phyloP scores from a whole-genome alignment of 495 filamentous ascomycete species.

The Penicillium fimorum region DNA sequence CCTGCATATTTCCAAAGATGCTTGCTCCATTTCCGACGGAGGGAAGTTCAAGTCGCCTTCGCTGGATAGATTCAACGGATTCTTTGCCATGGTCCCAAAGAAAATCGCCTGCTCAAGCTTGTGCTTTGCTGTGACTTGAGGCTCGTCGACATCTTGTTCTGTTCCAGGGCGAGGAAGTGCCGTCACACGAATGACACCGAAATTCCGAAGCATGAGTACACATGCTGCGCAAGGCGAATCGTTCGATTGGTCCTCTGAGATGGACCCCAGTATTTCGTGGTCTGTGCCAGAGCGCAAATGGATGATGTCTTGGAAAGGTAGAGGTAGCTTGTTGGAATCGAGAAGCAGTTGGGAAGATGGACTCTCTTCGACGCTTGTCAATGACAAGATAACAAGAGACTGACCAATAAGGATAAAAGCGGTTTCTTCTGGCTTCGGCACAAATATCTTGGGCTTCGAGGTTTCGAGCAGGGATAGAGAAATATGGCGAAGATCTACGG shows the following conservation, averaged over 20 bases:
- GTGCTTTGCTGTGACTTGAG: conserved; percentile 68
- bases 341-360: conserved; percentile 68
- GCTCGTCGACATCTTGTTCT: conserved; percentile 31
- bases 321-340: conserved; percentile 54
- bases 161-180: conserved; percentile 32
- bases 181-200: conserved; percentile 73
- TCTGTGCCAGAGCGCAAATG: conserved; percentile 67
- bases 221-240: conserved; percentile 56
- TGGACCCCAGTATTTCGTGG: conserved; percentile 47
- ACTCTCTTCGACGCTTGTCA: conserved; percentile 56
- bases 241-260: conserved; percentile 37
- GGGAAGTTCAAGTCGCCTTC: conserved; percentile 62
- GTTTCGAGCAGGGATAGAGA: conserved; percentile 27
- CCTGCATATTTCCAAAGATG: conserved; percentile 74
- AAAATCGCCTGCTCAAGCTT: conserved; percentile 95
- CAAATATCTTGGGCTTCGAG: conserved; percentile 65
- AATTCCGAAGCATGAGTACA: conserved; percentile 73
- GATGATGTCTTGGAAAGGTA: conserved; percentile 78
- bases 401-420: conserved; percentile 81
- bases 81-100: conserved; percentile 75
- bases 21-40: conserved; percentile 67
- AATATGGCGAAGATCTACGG: conserved; percentile 27
- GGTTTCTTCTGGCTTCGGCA: conserved; percentile 72
- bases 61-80: conserved; percentile 74
- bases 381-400: conserved; percentile 72